Evolutionary conservation across 1,284 basidiomycete genomes (phyloP), one percentile per base, ranked within the genome.

Genomic region (Austroboletus niveus): DNA sequence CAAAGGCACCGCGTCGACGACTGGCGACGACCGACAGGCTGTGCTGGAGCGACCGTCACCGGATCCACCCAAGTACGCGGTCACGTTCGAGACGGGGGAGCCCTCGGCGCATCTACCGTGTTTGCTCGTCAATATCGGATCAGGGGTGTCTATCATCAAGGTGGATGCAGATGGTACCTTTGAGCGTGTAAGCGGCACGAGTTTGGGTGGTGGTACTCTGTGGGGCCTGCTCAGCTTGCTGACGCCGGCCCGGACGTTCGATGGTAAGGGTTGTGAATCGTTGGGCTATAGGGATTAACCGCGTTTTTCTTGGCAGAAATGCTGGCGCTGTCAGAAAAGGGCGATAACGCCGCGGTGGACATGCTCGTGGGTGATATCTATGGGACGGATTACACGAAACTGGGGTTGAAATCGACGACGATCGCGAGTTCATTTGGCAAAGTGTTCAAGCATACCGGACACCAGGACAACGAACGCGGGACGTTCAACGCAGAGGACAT

Each of bases 351-450:
- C 43, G 82, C 82, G 8, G 96, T 99, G 30, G 97, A 99, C 71
- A 99, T 99, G 96, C 87, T 99, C 47, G 96, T 99, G 42, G 95
- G 96, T 30, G 97, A 99, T 75, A 99, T 99, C 60, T 99, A 99
- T 68, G 96, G 95, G 24, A 86, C 90, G 60, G 95, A 96, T 72
- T 95, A 96, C 72, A 85, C 80, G 68, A 91, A 92, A 57, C 84
- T 99, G 34, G 97, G 97, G 5, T 82, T 99, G 52, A 99, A 98
- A 73, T 95, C 93, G 32, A 95, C 92, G 10, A 98, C 92, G 69
- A 99, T 99, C 64, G 97, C 97, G 5, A 97, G 93, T 55, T 92
- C 92, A 14, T 99, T 99, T 69, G 97, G 97, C 46, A 99, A 99
- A 66, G 97, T 99, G 43, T 98, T 99, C 77, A 90, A 92, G 71